A percentile compares a stretch with the other conserved stretches of the same genome.
phyloP scores from a whole-genome alignment of 192 early-diverging fungal species.

The Glomus cerebriforme region DNA sequence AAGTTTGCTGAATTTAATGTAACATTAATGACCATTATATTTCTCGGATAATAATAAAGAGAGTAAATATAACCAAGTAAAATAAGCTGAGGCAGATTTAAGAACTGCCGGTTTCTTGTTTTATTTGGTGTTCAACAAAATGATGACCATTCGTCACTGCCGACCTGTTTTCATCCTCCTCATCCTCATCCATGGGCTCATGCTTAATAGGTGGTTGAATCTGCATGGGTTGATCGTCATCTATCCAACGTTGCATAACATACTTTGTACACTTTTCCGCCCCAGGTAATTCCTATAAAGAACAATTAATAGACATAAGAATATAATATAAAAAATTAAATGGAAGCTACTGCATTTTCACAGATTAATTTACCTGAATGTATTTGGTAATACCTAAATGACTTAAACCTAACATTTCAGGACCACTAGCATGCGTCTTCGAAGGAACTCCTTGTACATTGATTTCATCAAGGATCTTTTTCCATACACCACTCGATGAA shows the following conservation, averaged over 20 bases:
- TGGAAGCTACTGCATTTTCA: background rate
- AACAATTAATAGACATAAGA: background rate
- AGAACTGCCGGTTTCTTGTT: no score
- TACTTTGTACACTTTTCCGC: slow-evolving; percentile 39
- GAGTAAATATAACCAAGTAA: no score
- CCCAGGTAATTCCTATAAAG: slow-evolving; percentile 33
- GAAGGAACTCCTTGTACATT: slow-evolving; percentile 61
- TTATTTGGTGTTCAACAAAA: no score
- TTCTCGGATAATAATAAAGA: no score
- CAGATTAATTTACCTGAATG: slow-evolving; percentile 62
- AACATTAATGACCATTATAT: no score
- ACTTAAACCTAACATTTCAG: slow-evolving; percentile 69
- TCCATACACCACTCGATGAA: slow-evolving; percentile 76
- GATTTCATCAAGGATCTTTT: slow-evolving; percentile 61
- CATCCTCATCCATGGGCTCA: background rate
- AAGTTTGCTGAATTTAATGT: no score
- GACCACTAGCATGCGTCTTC: slow-evolving; percentile 73
- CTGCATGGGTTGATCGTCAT: slow-evolving; percentile 23
- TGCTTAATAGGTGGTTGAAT: background rate
- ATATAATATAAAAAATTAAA: background rate
- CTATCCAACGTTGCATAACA: slow-evolving; percentile 38
- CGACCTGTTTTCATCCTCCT: background rate
- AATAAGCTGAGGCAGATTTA: no score
- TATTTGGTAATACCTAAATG: slow-evolving; percentile 71
- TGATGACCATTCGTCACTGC: background rate